Base-by-base conservation (phyloP, 2,329 filamentous ascomycete genomes). In the Penicillium sp. region DNA sequence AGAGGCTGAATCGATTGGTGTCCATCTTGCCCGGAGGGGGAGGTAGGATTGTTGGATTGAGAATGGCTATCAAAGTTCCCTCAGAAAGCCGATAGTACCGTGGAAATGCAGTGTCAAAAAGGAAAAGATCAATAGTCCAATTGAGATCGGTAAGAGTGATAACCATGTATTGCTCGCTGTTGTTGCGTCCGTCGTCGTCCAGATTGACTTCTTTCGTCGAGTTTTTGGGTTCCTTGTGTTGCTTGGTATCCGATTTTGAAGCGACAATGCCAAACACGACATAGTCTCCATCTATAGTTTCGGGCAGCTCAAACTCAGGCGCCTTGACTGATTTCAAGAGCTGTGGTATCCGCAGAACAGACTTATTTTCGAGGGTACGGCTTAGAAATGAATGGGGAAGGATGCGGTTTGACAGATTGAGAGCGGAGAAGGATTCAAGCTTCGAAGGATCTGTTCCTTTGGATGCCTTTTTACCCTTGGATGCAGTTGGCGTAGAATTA, bases 81-180 rank as follows among this genome's bases (percentile, higher is more conserved):
- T 90, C 83, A 0, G 86, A 86, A n/a, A 97, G 78, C 68, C 96
- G 96, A 88, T 93, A 97, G 76, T 94, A 99, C 55, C 89, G 86
- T 16, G 90, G 87, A 65, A 97, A 97, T 6, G 91, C 95, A 0
- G 88, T 86, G 65, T 90, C 89, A 73, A 99, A 99, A 14, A 99
- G 83, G 65, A 91, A 97, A 43, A 97, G 81, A 62, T 97, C 92
- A 12, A 99, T 73, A 64, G 96, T 91, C 84, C 87, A 96, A 65
- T 91, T 88, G 11, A 99, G 78, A 71, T 99, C 93, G 0, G 90
- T 91, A 2, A 99, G 79, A 1, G 85, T 90, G 60, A 99, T 78
- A 1, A 93, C 88, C 89, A 99, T 97, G 76, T 95, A 99, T 71
- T 96, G 97, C 50, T 88, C 87, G 2, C 68, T 74, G 54, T 79